These are phyloP conservation scores for Hygrophila difformis DNA, from an alignment of 257 asterid species.

Conservation along the genomic window DNA sequence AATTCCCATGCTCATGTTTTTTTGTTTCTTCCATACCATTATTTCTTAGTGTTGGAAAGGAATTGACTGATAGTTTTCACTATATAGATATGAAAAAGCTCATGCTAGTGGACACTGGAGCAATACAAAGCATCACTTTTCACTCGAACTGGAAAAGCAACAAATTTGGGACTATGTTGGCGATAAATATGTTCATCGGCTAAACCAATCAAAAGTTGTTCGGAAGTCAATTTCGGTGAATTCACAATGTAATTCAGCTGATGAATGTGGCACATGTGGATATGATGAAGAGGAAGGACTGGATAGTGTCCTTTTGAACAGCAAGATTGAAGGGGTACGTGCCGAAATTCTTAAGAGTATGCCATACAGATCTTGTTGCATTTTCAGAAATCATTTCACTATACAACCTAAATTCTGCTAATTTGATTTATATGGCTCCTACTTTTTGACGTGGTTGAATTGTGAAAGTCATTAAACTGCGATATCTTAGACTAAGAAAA, in stretches of 20 bases:
- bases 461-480: background rate
- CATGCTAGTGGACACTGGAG: constrained; percentile 92
- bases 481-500: background rate
- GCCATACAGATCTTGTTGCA: background rate
- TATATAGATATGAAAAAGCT: constrained; percentile 62
- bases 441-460: constrained; percentile 8
- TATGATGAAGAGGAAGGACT: constrained; percentile 62
- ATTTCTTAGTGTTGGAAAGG: constrained; percentile 6
- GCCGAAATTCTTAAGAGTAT: background rate
- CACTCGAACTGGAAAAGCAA: constrained; percentile 79
- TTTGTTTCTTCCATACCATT: background rate
- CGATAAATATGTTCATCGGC: constrained; percentile 83
- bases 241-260: constrained; percentile 42
- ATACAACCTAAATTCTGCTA: background rate
- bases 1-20: background rate
- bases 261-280: constrained; percentile 61
- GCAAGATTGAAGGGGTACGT: constrained; percentile 89
- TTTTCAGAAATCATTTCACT: background rate
- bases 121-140: constrained; percentile 69
- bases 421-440: constrained; percentile 3
- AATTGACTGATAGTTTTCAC: constrained; percentile 7
- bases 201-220: constrained; percentile 77
- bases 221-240: constrained; percentile 42
- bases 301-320: constrained; percentile 63
- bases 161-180: constrained; percentile 99